Conservation (phyloP, 2,329 filamentous ascomycete genomes). For the Basipetospora chlamydospora region DNA sequence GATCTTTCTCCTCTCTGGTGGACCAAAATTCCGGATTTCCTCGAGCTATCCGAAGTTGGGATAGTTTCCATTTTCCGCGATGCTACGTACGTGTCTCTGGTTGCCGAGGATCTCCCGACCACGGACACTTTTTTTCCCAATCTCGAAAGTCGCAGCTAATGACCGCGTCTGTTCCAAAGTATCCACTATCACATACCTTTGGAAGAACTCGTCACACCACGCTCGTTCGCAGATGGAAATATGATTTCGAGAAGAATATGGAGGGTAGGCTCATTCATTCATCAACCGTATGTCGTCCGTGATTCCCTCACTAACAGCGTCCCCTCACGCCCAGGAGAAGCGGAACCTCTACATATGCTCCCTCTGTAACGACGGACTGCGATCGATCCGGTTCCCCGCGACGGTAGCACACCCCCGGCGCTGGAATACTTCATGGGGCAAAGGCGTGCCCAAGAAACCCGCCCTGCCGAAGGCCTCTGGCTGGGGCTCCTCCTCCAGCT, state of each 20-base stretch:
- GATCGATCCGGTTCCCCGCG: background rate
- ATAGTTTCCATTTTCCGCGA: too few relatives aligned
- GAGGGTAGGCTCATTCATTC: conserved; percentile 26
- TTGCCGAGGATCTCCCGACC: too few relatives aligned
- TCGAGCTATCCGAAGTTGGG: too few relatives aligned
- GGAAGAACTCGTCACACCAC: background rate
- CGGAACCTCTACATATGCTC: conserved; percentile 25
- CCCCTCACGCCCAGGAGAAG: conserved; percentile 17
- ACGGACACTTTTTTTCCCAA: background rate
- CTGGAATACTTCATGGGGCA: conserved; percentile 1
- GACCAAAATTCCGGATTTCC: too few relatives aligned
- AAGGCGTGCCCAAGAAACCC: background rate
- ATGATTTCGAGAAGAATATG: conserved; percentile 29
- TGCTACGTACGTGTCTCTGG: too few relatives aligned
- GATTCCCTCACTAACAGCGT: too few relatives aligned
- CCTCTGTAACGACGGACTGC: conserved; percentile 14
- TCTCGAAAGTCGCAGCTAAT: too few relatives aligned
- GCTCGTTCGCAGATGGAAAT: conserved; percentile 5
- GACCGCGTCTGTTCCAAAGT: too few relatives aligned
- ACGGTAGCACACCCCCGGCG: background rate
- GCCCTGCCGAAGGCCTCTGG: background rate
- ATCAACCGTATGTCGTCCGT: too few relatives aligned
- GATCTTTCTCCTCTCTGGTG: too few relatives aligned
- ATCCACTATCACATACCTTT: too few relatives aligned
- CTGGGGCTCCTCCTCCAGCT: conserved; percentile 1